These are phyloP conservation scores for peach (Prunus persica) DNA, from an alignment of 306 rosid species.

Conservation along the genomic window Prunus_persica_NCBIv2 NC_034009.1:34061501-34062000, in stretches of 20 bases:
- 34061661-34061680: constrained; percentile 70
- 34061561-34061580: neutral
- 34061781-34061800: constrained; percentile 1
- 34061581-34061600: constrained; percentile 13
- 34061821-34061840: neutral
- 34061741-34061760: neutral
- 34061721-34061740: neutral
- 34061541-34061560: neutral
- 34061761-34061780: neutral
- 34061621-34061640: constrained; percentile 75
- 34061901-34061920: neutral
- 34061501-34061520: neutral
- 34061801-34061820: neutral
- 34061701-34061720: constrained; percentile 46
- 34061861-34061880: neutral
- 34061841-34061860: neutral
- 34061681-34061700: constrained; percentile 39
- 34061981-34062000: neutral
- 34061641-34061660: constrained; percentile 98
- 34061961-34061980: constrained; percentile 3
- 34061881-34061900: neutral
- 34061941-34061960: neutral
- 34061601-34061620: constrained; percentile 58
- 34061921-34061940: neutral
- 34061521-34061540: neutral